Percentiles rank a stretch among this genome's conserved stretches.
Conservation (phyloP, 495 filamentous ascomycete genomes). For the Aspergillus sparsus region DNA sequence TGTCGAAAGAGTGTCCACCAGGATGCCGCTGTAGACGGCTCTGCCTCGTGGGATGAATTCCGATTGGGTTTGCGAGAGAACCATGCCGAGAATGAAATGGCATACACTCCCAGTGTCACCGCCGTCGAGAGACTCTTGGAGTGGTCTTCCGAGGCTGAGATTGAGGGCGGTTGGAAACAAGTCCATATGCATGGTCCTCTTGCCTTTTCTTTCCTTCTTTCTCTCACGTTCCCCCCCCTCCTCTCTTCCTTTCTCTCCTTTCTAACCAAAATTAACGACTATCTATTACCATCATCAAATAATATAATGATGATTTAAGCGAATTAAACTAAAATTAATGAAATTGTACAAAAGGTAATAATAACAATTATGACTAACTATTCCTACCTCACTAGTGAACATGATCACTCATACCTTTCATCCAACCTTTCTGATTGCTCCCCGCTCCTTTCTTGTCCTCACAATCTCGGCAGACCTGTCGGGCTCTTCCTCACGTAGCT, state of each 20-base stretch:
- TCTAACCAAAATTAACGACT: not conserved
- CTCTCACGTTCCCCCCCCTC: slow-evolving; percentile 44
- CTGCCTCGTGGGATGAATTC: slow-evolving; percentile 69
- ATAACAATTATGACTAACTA: not conserved
- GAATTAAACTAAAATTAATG: no score
- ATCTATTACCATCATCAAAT: no score
- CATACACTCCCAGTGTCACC: slow-evolving; percentile 71
- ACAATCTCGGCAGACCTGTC: slow-evolving; percentile 35
- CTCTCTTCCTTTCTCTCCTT: not conserved
- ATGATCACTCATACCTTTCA: slow-evolving; percentile 47
- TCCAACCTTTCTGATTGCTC: slow-evolving; percentile 35
- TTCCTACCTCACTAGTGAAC: slow-evolving; percentile 32
- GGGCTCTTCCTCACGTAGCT: slow-evolving; percentile 31
- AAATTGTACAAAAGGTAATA: no score
- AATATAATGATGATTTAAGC: no score
- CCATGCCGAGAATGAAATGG: slow-evolving; percentile 68
- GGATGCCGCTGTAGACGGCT: slow-evolving; percentile 53
- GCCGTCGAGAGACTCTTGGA: slow-evolving; percentile 51
- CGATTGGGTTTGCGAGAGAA: slow-evolving; percentile 55
- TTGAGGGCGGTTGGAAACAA: slow-evolving; percentile 46
- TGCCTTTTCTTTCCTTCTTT: slow-evolving; percentile 33
- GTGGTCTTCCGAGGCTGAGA: slow-evolving; percentile 49
- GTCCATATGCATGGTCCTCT: slow-evolving; percentile 51
- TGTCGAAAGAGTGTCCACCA: slow-evolving; percentile 64
- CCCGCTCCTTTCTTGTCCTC: slow-evolving; percentile 42